A percentile compares a stretch with the other conserved stretches of the same genome.
These are phyloP conservation scores for Exophiala bonariae DNA, from an alignment of 2,329 filamentous ascomycete species.

Conservation along the genomic window DNA sequence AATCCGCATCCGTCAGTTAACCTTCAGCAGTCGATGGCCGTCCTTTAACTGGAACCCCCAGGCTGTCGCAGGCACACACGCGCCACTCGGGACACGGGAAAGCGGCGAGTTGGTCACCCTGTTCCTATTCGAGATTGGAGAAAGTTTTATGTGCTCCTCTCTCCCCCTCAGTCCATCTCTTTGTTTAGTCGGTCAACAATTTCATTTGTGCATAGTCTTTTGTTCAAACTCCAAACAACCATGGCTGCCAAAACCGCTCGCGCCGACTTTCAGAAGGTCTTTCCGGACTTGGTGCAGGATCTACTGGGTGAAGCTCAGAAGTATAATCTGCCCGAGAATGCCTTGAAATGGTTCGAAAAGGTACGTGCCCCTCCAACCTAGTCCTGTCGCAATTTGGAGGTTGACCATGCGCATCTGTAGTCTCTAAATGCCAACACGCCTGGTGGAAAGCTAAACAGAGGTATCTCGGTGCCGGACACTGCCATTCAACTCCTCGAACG, in stretches of 20 bases:
- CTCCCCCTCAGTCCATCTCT: too few species aligned
- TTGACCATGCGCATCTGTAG: constrained; percentile 45
- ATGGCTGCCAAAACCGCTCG: constrained; percentile 72
- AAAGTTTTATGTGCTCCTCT: too few species aligned
- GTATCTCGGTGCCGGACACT: constrained; percentile 95
- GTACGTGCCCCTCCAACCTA: constrained; percentile 46
- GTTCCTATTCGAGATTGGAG: too few species aligned
- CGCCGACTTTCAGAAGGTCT: constrained; percentile 82
- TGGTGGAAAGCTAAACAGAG: constrained; percentile 97
- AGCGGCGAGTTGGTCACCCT: too few species aligned
- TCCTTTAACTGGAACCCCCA: too few species aligned
- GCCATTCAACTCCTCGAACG: constrained; percentile 73
- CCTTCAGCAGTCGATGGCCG: too few species aligned
- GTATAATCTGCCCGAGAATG: constrained; percentile 80
- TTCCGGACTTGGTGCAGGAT: constrained; percentile 80
- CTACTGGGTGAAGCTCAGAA: constrained; percentile 74
- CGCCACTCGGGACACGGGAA: too few species aligned
- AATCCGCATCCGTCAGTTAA: too few species aligned
- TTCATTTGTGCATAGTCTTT: too few species aligned
- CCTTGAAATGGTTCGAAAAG: constrained; percentile 82
- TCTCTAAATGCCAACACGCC: constrained; percentile 81
- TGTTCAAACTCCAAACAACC: background rate
- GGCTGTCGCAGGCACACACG: too few species aligned
- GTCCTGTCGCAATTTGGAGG: constrained; percentile 4
- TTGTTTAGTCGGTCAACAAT: too few species aligned